These are phyloP conservation scores for Wickerhamiella azymoides DNA, from an alignment of 805 yeast species.

Conservation along the genomic window DNA sequence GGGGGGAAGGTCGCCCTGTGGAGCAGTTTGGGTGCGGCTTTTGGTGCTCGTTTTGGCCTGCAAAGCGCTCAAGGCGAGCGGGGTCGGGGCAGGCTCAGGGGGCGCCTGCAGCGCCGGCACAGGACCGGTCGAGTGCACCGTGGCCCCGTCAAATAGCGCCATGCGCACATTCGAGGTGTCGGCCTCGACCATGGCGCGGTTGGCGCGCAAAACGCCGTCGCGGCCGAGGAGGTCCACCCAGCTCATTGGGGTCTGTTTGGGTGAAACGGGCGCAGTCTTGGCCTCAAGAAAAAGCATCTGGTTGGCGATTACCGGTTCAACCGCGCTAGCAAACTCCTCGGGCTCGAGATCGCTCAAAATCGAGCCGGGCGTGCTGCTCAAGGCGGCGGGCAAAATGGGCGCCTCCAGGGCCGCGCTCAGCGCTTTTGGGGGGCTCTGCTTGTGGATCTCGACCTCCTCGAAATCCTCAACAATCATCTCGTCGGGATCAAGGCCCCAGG, in stretches of 20 bases:
- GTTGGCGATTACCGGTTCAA: background rate
- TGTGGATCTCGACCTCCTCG: too few species aligned
- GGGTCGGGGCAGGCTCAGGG: background rate
- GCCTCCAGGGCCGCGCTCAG: too few species aligned
- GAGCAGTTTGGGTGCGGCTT: background rate
- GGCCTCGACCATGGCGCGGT: background rate
- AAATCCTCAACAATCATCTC: constrained; percentile 20
- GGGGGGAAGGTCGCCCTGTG: too few species aligned
- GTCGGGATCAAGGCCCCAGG: constrained; percentile 64
- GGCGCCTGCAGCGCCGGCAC: background rate
- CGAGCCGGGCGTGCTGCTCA: background rate
- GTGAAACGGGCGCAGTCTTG: background rate
- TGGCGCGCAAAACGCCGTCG: background rate
- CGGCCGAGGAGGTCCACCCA: background rate
- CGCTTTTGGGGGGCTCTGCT: too few species aligned
- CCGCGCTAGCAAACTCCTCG: background rate
- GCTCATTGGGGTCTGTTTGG: background rate
- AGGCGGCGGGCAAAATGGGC: too few species aligned
- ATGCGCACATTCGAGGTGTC: background rate
- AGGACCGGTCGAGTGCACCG: background rate
- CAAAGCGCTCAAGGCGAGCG: background rate
- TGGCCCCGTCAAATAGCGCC: background rate
- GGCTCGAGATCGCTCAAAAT: background rate
- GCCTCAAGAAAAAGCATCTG: background rate
- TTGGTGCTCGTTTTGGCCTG: background rate